These are phyloP conservation scores for Tilletia indica DNA, from an alignment of 1,284 basidiomycete genomes.

Conservation along the genomic window DNA sequence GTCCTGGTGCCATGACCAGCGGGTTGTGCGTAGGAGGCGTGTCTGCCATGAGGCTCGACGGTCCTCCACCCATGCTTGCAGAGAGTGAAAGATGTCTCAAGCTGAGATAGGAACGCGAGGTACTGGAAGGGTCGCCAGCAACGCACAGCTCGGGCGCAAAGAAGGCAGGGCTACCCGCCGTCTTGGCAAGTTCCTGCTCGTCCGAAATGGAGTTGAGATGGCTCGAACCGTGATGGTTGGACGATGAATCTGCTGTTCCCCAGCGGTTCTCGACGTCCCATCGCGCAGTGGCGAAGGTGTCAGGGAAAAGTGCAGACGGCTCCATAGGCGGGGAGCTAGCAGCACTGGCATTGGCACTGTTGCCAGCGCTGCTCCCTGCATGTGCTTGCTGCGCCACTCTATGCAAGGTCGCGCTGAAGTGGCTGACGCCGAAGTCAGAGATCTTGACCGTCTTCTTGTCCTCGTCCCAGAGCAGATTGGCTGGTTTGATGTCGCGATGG, in stretches of 20 bases:
- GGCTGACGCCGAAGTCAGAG: conserved; percentile 93
- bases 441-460: conserved; percentile 82
- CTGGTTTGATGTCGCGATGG: conserved; percentile 98
- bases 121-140: conserved; percentile 47
- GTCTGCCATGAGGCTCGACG: not conserved
- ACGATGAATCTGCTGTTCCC: conserved; percentile 49
- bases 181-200: conserved; percentile 82
- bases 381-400: conserved; percentile 28
- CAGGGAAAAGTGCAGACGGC: not conserved
- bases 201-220: conserved; percentile 68
- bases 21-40: not conserved
- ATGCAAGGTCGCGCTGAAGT: conserved; percentile 82
- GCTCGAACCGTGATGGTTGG: not conserved
- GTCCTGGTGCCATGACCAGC: not conserved
- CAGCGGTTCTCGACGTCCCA: conserved; percentile 51
- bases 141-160: conserved; percentile 89
- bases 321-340: conserved; percentile 6
- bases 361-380: conserved; percentile 10
- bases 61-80: not conserved
- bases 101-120: conserved; percentile 8
- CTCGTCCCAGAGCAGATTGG: conserved; percentile 85
- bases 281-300: not conserved
- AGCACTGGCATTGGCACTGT: conserved; percentile 16
- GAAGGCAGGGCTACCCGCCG: conserved; percentile 96
- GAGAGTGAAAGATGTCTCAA: not conserved